These are phyloP conservation scores for Colletotrichum agaves DNA, from an alignment of 2,329 filamentous ascomycete species.

Conservation along the genomic window DNA sequence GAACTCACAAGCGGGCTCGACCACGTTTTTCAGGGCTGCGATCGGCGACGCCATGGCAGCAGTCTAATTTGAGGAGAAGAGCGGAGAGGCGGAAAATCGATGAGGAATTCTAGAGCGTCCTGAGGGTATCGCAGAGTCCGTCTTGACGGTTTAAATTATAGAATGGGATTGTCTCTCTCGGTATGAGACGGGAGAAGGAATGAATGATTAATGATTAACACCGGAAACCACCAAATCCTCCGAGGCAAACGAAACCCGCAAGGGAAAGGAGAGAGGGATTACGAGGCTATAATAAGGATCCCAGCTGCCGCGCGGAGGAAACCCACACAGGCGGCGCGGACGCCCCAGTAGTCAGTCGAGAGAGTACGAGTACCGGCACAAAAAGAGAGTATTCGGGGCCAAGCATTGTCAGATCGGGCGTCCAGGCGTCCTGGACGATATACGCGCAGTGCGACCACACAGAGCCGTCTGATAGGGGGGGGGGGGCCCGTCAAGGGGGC, in stretches of 20 bases:
- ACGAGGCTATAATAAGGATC: constrained; percentile 31
- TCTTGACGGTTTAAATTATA: neutral
- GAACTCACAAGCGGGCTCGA: constrained; percentile 35
- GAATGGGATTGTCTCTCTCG: neutral
- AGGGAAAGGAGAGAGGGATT: constrained; percentile 14
- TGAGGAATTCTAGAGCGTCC: neutral
- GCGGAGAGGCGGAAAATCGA: neutral
- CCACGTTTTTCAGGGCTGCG: constrained; percentile 29
- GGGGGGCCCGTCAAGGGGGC: constrained; percentile 9
- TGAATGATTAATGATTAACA: constrained; percentile 10
- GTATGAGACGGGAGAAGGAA: neutral
- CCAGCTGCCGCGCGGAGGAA: constrained; percentile 17
- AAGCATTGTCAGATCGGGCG: constrained; percentile 32
- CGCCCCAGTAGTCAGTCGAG: neutral
- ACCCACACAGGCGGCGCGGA: constrained; percentile 23
- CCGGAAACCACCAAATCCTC: constrained; percentile 12
- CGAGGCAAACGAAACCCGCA: neutral
- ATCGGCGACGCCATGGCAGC: constrained; percentile 28
- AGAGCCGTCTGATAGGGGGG: constrained; percentile 23
- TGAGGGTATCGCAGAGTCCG: neutral
- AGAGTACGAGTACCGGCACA: neutral
- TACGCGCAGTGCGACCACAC: constrained; percentile 23
- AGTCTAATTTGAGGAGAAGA: neutral
- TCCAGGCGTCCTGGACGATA: constrained; percentile 15
- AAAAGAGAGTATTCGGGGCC: neutral